These are phyloP conservation scores for Exobasidium cylindrosporum DNA, from an alignment of 1,284 basidiomycete species.

Conservation along the genomic window DNA sequence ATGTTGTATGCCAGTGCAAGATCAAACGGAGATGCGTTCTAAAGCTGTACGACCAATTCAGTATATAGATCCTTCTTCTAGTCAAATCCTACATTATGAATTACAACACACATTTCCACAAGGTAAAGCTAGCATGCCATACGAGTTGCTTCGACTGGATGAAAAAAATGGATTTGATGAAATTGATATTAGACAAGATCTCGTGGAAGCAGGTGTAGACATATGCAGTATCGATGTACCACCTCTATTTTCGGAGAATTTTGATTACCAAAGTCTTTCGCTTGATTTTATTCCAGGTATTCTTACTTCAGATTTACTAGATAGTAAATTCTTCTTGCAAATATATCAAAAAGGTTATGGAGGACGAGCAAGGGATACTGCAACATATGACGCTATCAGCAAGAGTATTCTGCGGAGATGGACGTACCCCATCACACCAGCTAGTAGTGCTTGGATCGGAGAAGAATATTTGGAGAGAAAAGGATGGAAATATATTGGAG, in stretches of 20 bases:
- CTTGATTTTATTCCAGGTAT: conserved; percentile 95
- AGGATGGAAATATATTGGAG: conserved; percentile 29
- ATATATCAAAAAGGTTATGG: conserved; percentile 46
- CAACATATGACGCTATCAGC: conserved; percentile 45
- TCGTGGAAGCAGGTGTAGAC: conserved; percentile 71
- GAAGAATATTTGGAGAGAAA: conserved; percentile 5
- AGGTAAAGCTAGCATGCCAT: conserved; percentile 48
- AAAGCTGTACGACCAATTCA: conserved; percentile 34
- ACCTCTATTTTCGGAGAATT: conserved; percentile 96
- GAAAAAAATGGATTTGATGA: conserved; percentile 56
- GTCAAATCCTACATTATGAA: conserved; percentile 54
- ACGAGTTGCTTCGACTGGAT: conserved; percentile 63
- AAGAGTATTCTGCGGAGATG: conserved; percentile 87
- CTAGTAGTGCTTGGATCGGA: conserved; percentile 64
- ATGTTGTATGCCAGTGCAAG: conserved; percentile 29
- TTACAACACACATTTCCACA: conserved; percentile 46
- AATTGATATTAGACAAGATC: conserved; percentile 77
- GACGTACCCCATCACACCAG: conserved; percentile 91
- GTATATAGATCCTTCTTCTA: conserved; percentile 39
- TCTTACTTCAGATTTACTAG: conserved; percentile 87
- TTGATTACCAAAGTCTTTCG: conserved; percentile 89
- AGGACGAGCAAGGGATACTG: conserved; percentile 39
- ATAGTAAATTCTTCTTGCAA: conserved; percentile 90
- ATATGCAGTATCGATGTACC: conserved; percentile 79
- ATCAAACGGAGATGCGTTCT: conserved; percentile 25